phyloP scores from a whole-genome alignment of 2,329 filamentous ascomycete genomes.

The Stagonosporopsis rhizophila region DNA sequence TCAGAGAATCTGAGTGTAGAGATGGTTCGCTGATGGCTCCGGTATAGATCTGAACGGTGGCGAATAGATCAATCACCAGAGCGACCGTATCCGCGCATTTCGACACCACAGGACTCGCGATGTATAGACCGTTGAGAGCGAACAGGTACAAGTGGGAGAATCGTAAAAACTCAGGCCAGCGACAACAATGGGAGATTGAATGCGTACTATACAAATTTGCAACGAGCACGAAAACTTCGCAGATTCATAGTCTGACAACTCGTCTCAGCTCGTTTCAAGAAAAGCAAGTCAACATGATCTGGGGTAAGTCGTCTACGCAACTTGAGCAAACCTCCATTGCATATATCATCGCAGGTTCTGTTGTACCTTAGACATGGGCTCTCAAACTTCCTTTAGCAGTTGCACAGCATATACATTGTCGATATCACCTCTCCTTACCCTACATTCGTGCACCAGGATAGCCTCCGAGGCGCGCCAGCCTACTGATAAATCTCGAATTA shows the following conservation, averaged over 20 bases:
- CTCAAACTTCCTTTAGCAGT: not conserved
- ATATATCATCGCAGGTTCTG: not conserved
- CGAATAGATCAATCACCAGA: too few relatives aligned
- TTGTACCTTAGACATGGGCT: not conserved
- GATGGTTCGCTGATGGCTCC: constrained; percentile 24
- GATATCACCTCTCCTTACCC: constrained; percentile 3
- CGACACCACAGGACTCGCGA: too few relatives aligned
- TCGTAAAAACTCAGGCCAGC: constrained; percentile 13
- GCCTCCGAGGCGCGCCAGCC: not conserved
- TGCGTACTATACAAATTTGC: not conserved
- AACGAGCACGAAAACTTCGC: not conserved
- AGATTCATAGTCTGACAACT: too few relatives aligned
- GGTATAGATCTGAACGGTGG: not conserved
- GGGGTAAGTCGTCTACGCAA: not conserved
- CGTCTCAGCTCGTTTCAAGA: not conserved
- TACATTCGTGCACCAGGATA: not conserved
- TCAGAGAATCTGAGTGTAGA: not conserved
- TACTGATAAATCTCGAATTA: not conserved
- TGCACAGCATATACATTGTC: constrained; percentile 1
- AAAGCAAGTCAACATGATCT: not conserved
- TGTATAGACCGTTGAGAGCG: constrained; percentile 21
- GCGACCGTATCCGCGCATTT: too few relatives aligned
- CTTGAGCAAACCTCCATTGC: not conserved
- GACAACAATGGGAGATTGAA: not conserved
- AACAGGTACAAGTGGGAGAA: constrained; percentile 24